Evolutionary conservation across 345 rosid genomes (phyloP), one percentile per base, ranked within the genome.

Genomic region (Brassica nigra): DNA sequence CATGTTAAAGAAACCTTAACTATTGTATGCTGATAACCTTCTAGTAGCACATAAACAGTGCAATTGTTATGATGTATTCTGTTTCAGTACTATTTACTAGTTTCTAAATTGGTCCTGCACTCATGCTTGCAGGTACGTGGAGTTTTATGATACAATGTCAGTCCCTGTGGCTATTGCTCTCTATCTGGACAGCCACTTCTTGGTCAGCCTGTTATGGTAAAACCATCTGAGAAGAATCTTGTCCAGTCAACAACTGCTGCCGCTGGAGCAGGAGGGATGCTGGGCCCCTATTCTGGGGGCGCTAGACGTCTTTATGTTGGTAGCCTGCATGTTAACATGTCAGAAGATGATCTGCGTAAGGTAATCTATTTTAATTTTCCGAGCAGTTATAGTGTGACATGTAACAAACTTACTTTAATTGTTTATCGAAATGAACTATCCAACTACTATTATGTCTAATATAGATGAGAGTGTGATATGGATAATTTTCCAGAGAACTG

Each of bases 131-230:
- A 93, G 99, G 83, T 95, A 93, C 66, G 83, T 95, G 66, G 98
- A 95, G 82, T 95, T 95, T 73, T 93, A 90, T 87, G 99, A 95
- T 87, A 92, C 87, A 39, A 95, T 93, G 99, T 91, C 99, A 23
- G 99, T 95, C 37, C 98, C 99, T 68, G 93, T 95, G 99, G 99
- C 98, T 39, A 95, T 95, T 78, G 98, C 99, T 71, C 99, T 71
- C 92, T 95, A 78, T 93, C 97, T 77, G 99, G 99, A 62, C 99
- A 95, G 83, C 95, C 85, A 72, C 99, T 95, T 77, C 98, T 88
- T 86, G 95, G 99, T 78, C 89, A 83, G 81, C 92, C 97, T 27
- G 97, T 95, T 75, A 95, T 95, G 99, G 99, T 95, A 77, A 95
- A 95, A 76, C 98, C 99, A 52, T 95, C 98, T 15, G 99, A 95